Conservation (phyloP, 768 basidiomycete species). For the Naganishia vishniacii region DNA sequence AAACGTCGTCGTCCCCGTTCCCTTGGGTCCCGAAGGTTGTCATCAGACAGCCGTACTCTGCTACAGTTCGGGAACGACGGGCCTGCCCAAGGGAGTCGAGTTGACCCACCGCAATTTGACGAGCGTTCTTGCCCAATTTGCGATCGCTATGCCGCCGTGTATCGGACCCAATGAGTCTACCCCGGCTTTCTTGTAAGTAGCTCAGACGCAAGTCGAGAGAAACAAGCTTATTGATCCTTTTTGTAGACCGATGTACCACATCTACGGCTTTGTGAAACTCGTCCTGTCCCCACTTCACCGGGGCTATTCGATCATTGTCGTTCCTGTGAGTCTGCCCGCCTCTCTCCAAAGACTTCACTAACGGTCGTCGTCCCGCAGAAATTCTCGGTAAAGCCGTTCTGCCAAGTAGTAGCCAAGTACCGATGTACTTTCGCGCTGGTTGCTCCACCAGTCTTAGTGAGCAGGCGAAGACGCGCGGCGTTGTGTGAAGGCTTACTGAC, state of each 20-base stretch:
- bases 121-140: slow-evolving; percentile 57
- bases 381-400: slow-evolving; percentile 24
- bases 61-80: slow-evolving; percentile 33
- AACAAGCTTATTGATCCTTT: neutral
- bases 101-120: slow-evolving; percentile 58
- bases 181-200: slow-evolving; percentile 62
- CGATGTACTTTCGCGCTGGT: slow-evolving; percentile 53
- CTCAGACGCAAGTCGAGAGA: too few species aligned
- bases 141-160: slow-evolving; percentile 52
- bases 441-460: slow-evolving; percentile 68
- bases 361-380: neutral
- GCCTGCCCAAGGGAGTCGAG: slow-evolving; percentile 48
- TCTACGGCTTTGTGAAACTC: slow-evolving; percentile 26
- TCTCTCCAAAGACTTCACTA: neutral
- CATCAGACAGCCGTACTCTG: slow-evolving; percentile 19
- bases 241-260: slow-evolving; percentile 2
- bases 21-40: slow-evolving; percentile 7
- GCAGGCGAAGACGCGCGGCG: neutral
- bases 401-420: slow-evolving; percentile 54
- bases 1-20: slow-evolving; percentile 5
- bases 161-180: slow-evolving; percentile 53
- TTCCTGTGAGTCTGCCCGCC: slow-evolving; percentile 56
- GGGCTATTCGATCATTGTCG: slow-evolving; percentile 37
- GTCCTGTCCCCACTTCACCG: slow-evolving; percentile 8
- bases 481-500: neutral